A percentile compares a stretch with the other conserved stretches of the same genome.
phyloP scores from a whole-genome alignment of 257 asterid genomes.

The Mitragyna speciosa region DNA sequence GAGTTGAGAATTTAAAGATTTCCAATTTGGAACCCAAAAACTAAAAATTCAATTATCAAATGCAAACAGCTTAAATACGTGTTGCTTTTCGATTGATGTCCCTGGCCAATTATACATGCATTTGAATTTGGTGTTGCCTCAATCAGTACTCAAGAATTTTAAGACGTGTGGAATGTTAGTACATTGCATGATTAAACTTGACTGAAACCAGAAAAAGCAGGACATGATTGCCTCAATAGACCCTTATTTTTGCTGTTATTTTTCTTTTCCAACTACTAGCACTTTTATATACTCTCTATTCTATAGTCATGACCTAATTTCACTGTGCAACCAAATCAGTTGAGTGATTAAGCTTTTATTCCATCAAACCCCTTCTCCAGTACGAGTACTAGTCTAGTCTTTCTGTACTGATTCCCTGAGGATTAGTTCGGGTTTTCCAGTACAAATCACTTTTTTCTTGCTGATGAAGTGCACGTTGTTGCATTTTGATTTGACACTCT shows the following conservation, averaged over 20 bases:
- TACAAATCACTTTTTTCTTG: not conserved
- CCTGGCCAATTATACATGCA: not conserved
- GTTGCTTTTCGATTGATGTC: not conserved
- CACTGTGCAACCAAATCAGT: not conserved
- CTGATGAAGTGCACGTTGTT: not conserved
- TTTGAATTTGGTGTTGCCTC: not conserved
- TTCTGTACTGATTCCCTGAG: conserved; percentile 15
- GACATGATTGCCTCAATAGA: conserved; percentile 30
- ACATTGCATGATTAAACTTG: conserved; percentile 3
- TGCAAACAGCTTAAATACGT: not conserved
- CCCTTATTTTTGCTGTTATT: not conserved
- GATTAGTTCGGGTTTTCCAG: not conserved
- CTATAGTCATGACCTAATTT: conserved; percentile 24
- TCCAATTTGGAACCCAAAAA: not conserved
- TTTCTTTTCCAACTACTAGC: not conserved
- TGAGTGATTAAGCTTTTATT: not conserved
- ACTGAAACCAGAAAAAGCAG: not conserved
- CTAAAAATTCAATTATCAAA: not conserved
- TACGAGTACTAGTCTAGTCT: not conserved
- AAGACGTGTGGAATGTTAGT: not conserved
- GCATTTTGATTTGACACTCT: not conserved
- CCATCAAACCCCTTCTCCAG: not conserved
- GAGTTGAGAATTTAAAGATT: not conserved
- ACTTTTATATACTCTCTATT: not conserved
- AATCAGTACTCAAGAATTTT: not conserved